Evolutionary conservation across 257 asterid species (phyloP).

Genomic region (Salvia rosmarinus): DNA sequence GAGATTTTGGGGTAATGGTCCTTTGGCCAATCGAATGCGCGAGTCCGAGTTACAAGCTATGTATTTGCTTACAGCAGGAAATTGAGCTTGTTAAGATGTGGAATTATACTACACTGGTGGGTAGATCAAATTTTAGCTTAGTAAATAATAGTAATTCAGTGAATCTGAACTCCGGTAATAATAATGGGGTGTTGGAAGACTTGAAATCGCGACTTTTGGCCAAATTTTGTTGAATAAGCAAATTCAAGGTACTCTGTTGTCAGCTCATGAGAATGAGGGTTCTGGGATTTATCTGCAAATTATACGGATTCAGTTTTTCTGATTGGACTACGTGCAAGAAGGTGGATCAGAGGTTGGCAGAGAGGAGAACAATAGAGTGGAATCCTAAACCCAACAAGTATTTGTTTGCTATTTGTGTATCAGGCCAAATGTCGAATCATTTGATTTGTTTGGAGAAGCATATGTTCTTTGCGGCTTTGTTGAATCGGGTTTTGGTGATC

Average conservation of each 20-base stretch:
- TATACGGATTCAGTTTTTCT: conserved; percentile 48
- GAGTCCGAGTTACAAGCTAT: conserved; percentile 79
- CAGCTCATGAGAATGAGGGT: conserved; percentile 59
- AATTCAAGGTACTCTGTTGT: conserved; percentile 69
- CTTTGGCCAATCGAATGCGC: conserved; percentile 64
- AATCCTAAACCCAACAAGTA: conserved; percentile 75
- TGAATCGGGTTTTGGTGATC: conserved; percentile 78
- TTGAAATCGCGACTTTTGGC: conserved; percentile 57
- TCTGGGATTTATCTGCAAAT: conserved; percentile 45
- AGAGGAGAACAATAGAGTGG: conserved; percentile 80
- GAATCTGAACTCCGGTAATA: conserved; percentile 37
- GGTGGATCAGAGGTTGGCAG: conserved; percentile 65
- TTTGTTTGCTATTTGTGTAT: conserved; percentile 84
- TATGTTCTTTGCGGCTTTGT: conserved; percentile 89
- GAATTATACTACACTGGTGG: conserved; percentile 54
- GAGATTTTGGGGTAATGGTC: conserved; percentile 37
- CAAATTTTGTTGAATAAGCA: conserved; percentile 76
- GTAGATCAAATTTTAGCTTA: conserved; percentile 35
- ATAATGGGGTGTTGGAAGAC: conserved; percentile 42
- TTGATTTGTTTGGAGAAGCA: conserved; percentile 96
- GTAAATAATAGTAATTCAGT: conserved; percentile 24
- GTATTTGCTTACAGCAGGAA: conserved; percentile 80
- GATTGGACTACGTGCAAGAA: conserved; percentile 62
- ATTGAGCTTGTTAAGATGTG: conserved; percentile 70
- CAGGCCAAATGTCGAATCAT: conserved; percentile 98